Evolutionary conservation across 306 rosid species (phyloP).

Genomic region (Coriaria nepalensis): DNA sequence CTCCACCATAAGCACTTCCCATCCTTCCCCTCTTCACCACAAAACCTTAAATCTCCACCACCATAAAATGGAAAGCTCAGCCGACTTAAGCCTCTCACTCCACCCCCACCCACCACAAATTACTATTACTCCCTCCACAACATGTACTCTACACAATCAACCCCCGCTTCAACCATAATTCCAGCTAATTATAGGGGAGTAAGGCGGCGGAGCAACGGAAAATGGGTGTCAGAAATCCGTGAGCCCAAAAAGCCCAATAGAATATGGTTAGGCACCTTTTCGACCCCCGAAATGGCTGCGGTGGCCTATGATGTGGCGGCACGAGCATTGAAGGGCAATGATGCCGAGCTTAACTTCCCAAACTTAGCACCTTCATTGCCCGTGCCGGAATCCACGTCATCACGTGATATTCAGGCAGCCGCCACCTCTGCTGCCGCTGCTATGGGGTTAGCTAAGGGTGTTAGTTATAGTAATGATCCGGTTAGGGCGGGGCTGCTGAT

Average conservation of each 20-base stretch:
- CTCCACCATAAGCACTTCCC: neutral
- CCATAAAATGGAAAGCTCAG: conserved; percentile 34
- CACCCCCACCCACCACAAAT: conserved; percentile 3
- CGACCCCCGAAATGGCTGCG: conserved; percentile 92
- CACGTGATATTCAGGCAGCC: conserved; percentile 69
- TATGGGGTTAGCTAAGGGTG: conserved; percentile 28
- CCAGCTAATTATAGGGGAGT: conserved; percentile 34
- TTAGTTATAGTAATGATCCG: no score
- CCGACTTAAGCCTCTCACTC: conserved; percentile 3
- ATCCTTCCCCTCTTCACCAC: neutral
- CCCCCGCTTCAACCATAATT: conserved; percentile 12
- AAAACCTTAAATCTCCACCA: neutral
- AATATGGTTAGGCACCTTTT: conserved; percentile 85
- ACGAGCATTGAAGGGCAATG: conserved; percentile 62
- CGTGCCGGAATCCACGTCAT: conserved; percentile 48
- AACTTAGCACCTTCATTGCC: conserved; percentile 68
- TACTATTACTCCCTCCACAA: neutral
- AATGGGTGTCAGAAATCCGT: conserved; percentile 50
- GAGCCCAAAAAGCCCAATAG: conserved; percentile 35
- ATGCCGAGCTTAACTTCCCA: conserved; percentile 72
- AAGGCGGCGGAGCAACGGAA: conserved; percentile 35
- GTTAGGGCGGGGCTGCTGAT: no score
- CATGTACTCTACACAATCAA: neutral
- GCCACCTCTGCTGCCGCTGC: conserved; percentile 68
- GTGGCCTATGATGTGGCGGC: conserved; percentile 89